Percentiles rank a stretch among this genome's conserved stretches.
These are phyloP conservation scores for Solanum medicagineum DNA, from an alignment of 257 asterid genomes.

Conservation along the genomic window DNA sequence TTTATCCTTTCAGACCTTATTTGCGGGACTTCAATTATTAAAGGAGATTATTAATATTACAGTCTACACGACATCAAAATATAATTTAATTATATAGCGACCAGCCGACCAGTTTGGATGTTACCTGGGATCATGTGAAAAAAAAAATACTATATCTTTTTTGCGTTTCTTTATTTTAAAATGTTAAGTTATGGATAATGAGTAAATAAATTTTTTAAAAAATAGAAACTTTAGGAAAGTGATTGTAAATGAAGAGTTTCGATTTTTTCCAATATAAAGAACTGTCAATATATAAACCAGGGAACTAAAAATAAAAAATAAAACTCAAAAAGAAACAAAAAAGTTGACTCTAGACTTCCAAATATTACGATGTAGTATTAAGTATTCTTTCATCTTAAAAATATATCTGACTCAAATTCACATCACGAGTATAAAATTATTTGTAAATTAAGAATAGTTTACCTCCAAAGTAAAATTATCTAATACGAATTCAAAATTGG, in stretches of 20 bases:
- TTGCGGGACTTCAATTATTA: neutral
- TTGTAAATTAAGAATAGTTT: neutral
- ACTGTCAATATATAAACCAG: too few species aligned
- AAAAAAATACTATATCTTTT: neutral
- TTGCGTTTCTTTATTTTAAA: neutral
- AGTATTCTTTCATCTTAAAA: neutral
- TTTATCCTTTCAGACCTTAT: too few species aligned
- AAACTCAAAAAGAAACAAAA: too few species aligned
- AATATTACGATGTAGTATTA: neutral
- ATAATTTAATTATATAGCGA: neutral
- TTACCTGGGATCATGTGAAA: neutral
- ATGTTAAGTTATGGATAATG: neutral
- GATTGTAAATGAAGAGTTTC: too few species aligned
- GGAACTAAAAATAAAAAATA: too few species aligned
- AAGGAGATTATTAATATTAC: neutral
- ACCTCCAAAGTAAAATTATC: neutral
- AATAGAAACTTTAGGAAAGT: too few species aligned
- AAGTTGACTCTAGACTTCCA: neutral
- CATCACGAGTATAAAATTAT: neutral
- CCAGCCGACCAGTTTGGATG: neutral
- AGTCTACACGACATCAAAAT: neutral
- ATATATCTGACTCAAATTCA: neutral
- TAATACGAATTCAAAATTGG: accelerated
- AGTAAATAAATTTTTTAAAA: neutral
- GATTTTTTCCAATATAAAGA: too few species aligned